Base-by-base conservation (phyloP, 2,329 filamentous ascomycete genomes). In the Botrytis squamosa region DNA sequence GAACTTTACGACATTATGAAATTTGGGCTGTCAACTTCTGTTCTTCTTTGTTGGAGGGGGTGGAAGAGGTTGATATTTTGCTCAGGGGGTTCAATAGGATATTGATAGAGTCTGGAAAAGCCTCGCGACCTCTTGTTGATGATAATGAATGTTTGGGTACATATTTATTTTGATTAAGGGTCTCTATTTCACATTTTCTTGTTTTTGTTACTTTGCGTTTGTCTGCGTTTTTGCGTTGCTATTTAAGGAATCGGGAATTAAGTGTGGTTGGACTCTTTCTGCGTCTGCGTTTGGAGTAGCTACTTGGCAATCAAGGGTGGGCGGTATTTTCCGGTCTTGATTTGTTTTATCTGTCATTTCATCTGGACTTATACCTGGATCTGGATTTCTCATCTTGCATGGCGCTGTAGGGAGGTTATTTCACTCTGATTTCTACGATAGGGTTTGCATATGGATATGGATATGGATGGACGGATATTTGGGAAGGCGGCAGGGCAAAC, bases 1-100 rank as follows among this genome's bases (percentile, higher is more conserved):
- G 75, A 77, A 72, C 33, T 65, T 74, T 75, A 77, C 70, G 76
- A 78, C 62, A 71, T 76, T 71, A 75, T 69, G 72, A 75, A 74
- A 59, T 73, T 74, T 70, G 70, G 33, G 42, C 63, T 33, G 36
- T 63, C 65, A 71, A 25, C 33, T 63, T 69, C 25, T 72, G n/a
- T 68, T 49, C 55, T 62, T 74, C 62, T 72, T 55, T 38, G 9
- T 72, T 55, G 33, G 46, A 59, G 38, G n/a, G 9, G 42, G 25
- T 52, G 52, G 49, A 38, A 38, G n/a, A 65, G 33, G 59, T 73
- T 71, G 68, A 57, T 44, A 38, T 49, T 57, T 36, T 57, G 68
- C 60, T 72, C 46, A 55, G 64, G 33, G 55, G 52, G 16, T 36
- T 44, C 36, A n/a, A 49, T 42, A 64, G 40, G 49, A 60, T 73